Evolutionary conservation across 768 basidiomycete genomes (phyloP).

Genomic region (Russula earlei): DNA sequence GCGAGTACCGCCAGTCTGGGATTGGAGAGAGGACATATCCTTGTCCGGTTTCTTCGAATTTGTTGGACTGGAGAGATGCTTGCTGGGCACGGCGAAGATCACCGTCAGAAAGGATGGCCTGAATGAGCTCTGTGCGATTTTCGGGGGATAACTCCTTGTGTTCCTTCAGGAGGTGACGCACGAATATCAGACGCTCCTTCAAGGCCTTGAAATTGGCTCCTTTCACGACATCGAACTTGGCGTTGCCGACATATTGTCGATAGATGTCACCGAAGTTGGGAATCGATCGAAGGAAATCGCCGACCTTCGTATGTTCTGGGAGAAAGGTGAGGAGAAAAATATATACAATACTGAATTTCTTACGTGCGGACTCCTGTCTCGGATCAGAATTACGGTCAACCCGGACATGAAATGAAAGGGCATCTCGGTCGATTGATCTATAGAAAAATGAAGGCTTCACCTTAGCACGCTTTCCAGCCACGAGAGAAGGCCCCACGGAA

Average conservation of each 20-base stretch:
- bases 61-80: not conserved
- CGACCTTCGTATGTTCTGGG: not conserved
- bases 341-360: not conserved
- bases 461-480: not conserved
- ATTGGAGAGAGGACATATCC: not conserved
- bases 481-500: not conserved
- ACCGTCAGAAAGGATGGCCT: not conserved
- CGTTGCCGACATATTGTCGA: not conserved
- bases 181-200: not conserved
- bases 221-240: not conserved
- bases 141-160: not conserved
- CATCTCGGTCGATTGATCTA: not conserved
- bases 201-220: not conserved
- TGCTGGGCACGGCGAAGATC: not conserved
- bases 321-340: not conserved
- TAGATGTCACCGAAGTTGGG: not conserved
- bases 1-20: not conserved
- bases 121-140: not conserved
- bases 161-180: not conserved
- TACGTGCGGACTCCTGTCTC: not conserved
- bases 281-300: not conserved
- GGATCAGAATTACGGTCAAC: not conserved
- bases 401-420: not conserved
- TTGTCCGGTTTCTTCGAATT: not conserved
- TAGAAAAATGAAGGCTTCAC: not conserved